These are phyloP conservation scores for Acanthamoeba castellanii DNA, from an alignment of 208 protist species.

Conservation along the genomic window DNA sequence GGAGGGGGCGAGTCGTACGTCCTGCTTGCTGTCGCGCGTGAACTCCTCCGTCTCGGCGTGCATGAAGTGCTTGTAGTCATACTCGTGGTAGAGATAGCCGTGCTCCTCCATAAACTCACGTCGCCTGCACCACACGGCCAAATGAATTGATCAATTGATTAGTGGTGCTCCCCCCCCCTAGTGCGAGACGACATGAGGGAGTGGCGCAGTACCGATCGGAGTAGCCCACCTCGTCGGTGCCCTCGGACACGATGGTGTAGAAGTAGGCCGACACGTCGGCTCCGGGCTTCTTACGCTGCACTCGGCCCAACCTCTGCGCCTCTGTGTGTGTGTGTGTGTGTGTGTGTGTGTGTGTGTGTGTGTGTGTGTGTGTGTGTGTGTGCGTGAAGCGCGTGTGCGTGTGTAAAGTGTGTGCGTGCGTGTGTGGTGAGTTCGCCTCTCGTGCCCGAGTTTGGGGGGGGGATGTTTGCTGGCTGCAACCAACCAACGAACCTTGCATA, in stretches of 20 bases:
- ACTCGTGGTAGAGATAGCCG: slow-evolving; percentile 65
- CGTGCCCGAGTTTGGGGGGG: neutral
- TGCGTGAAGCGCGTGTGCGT: too few relatives aligned
- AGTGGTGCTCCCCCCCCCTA: too few relatives aligned
- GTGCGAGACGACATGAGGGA: neutral
- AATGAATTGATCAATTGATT: too few relatives aligned
- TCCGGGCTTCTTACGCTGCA: slow-evolving; percentile 90
- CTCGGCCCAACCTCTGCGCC: slow-evolving; percentile 98
- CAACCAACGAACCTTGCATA: slow-evolving; percentile 76
- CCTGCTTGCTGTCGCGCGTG: neutral
- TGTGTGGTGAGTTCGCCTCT: too few relatives aligned
- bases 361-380: neutral
- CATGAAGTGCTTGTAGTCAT: slow-evolving; percentile 63
- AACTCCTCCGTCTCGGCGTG: slow-evolving; percentile 48
- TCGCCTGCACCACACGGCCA: neutral
- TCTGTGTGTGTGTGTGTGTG: slow-evolving; percentile 81
- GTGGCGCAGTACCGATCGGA: slow-evolving; percentile 90
- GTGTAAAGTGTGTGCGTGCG: too few relatives aligned
- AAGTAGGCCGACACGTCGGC: slow-evolving; percentile 97
- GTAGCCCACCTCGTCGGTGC: slow-evolving; percentile 98
- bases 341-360: neutral
- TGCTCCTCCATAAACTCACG: slow-evolving; percentile 70
- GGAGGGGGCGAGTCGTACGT: neutral
- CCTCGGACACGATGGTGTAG: slow-evolving; percentile 98
- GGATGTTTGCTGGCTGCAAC: neutral